A percentile compares a stretch with the other conserved stretches of the same genome.
These are phyloP conservation scores for Linnemannia schmuckeri DNA, from an alignment of 192 early-diverging fungal species.

Conservation along the genomic window DNA sequence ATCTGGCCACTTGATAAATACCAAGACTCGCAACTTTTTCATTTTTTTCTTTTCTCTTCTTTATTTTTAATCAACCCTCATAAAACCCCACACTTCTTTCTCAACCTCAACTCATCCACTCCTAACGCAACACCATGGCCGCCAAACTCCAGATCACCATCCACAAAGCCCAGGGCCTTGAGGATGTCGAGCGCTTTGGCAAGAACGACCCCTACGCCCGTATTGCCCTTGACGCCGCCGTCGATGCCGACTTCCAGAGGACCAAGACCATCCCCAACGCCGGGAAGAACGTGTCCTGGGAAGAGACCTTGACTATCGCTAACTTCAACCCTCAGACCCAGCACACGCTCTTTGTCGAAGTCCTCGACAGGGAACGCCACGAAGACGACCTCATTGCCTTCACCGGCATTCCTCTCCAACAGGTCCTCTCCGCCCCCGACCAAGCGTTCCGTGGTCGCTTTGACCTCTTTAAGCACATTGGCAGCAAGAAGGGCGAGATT, in stretches of 20 bases:
- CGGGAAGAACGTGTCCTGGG: slow-evolving; percentile 57
- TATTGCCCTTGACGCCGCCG: slow-evolving; percentile 43
- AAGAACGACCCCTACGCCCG: slow-evolving; percentile 63
- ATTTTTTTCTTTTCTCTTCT: too few relatives aligned
- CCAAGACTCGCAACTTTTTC: too few relatives aligned
- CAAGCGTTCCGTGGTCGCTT: slow-evolving; percentile 43
- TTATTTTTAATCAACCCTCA: too few relatives aligned
- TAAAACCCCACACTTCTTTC: too few relatives aligned
- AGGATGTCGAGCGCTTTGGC: slow-evolving; percentile 54
- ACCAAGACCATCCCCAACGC: slow-evolving; percentile 57
- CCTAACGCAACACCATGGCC: slow-evolving; percentile 12
- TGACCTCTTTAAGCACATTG: slow-evolving; percentile 50
- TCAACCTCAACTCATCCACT: too few relatives aligned
- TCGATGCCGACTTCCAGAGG: slow-evolving; percentile 54
- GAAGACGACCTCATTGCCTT: slow-evolving; percentile 59
- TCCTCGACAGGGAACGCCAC: slow-evolving; percentile 54
- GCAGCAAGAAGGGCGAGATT: slow-evolving; percentile 52
- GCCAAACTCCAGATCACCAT: slow-evolving; percentile 41
- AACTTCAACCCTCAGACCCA: slow-evolving; percentile 36
- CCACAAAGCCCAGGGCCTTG: slow-evolving; percentile 36
- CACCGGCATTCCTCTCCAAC: slow-evolving; percentile 59
- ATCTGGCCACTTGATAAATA: too few relatives aligned
- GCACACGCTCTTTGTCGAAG: slow-evolving; percentile 55
- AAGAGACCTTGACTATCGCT: slow-evolving; percentile 53
- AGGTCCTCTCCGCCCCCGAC: slow-evolving; percentile 49